Evolutionary conservation across 202 grass and related monocot species (phyloP), one percentile per base, ranked within the genome.

Genomic region (Setaria viridis): DNA sequence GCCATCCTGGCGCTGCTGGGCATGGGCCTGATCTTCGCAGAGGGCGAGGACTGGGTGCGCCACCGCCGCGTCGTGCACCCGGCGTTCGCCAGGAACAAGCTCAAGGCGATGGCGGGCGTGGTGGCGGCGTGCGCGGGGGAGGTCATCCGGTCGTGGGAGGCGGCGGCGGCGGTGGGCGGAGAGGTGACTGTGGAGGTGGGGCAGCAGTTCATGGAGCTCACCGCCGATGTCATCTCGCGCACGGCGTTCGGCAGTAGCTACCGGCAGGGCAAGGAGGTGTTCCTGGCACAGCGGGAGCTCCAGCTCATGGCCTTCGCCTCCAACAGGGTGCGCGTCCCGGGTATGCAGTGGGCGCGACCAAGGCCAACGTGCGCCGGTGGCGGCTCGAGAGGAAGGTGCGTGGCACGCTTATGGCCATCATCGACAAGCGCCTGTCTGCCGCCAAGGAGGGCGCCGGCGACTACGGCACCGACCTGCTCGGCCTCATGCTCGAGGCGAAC

Each of bases 51-150:
- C 60, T 93, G 91, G 91, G 69, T 15, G 43, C 91, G 88, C 32
- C 91, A 91, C 72, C 91, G 83, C 47, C 86, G 83, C 46, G 82
- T 93, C 62, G 79, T 93, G 56, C 76, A 91, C 79, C 91, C 88
- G 67, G 91, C 88, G 21, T 93, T 93, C 91, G 30, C 86, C 86
- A 93, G 89, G 76, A 88, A 91, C 62, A 93, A 89, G 83, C 86
- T 93, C 86, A 91, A 82, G 84, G 34, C 17, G 62, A 89, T 92
- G 87, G 76, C 75, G 48, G 67, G 57, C 14, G 79, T 45, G 8
- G 89, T 91, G 76, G 81, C 86, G 2, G 66, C 77, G 68, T 89
- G 92, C 47, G 80, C 86, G 3, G 66, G 11, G 11, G 67, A 82
- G 15, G 79, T 91, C 76, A 60, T 94, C 30, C 21, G 74, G 55